phyloP scores from a whole-genome alignment of 2,329 filamentous ascomycete species.

The Colletotrichum cereale region DNA sequence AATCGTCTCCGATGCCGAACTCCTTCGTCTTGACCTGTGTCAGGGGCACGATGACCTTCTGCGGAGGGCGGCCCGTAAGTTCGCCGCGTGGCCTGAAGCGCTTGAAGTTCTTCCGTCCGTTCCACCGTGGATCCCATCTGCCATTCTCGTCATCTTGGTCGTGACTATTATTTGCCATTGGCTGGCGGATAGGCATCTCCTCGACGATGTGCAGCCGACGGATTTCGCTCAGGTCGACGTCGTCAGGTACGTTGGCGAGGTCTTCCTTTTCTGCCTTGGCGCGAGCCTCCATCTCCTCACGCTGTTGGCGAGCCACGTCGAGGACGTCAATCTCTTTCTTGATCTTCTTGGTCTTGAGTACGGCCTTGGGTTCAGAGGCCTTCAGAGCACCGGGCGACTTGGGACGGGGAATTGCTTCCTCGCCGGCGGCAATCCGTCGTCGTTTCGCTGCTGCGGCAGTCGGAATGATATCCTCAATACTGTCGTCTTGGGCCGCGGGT shows the following conservation, averaged over 20 bases:
- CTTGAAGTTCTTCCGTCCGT: constrained; percentile 96
- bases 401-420: constrained; percentile 57
- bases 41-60: constrained; percentile 75
- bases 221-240: constrained; percentile 80
- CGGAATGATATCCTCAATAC: constrained; percentile 81
- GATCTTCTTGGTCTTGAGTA: constrained; percentile 58
- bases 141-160: constrained; percentile 66
- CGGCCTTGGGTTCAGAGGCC: constrained; percentile 43
- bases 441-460: constrained; percentile 83
- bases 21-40: constrained; percentile 79
- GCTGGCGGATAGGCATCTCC: constrained; percentile 73
- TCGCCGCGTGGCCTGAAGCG: constrained; percentile 77
- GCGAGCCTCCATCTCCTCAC: constrained; percentile 75
- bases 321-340: constrained; percentile 77
- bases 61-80: constrained; percentile 54
- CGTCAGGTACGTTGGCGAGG: constrained; percentile 65
- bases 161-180: constrained; percentile 51
- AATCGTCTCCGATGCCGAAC: constrained; percentile 80
- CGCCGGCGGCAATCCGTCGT: constrained; percentile 74
- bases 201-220: constrained; percentile 82
- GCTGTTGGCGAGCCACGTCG: constrained; percentile 71
- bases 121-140: constrained; percentile 91
- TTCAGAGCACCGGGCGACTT: constrained; percentile 44
- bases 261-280: constrained; percentile 67
- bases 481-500: constrained; percentile 61